phyloP scores from a whole-genome alignment of 768 basidiomycete genomes.

The Leccinum longicurvipes region DNA sequence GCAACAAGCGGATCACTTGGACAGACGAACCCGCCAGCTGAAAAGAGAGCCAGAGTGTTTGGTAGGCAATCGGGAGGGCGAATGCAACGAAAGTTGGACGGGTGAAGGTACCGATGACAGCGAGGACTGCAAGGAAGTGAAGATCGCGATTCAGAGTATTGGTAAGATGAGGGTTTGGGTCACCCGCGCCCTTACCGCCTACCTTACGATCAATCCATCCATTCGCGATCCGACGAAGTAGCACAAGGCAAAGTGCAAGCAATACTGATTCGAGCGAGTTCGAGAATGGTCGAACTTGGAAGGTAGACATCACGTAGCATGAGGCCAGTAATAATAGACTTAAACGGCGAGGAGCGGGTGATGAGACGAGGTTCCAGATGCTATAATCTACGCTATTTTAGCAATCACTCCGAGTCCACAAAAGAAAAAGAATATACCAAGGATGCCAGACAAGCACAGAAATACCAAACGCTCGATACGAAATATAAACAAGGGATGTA shows the following conservation, averaged over 20 bases:
- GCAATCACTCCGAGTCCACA: background rate
- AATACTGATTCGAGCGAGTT: conserved; percentile 36
- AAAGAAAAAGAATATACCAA: conserved; percentile 26
- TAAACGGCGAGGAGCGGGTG: conserved; percentile 16
- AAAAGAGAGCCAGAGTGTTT: conserved; percentile 18
- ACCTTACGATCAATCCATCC: background rate
- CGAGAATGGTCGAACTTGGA: conserved; percentile 40
- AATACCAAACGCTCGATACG: conserved; percentile 29
- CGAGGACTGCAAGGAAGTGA: conserved; percentile 25
- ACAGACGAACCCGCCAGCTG: conserved; percentile 9
- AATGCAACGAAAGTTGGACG: conserved; percentile 37
- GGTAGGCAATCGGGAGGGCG: conserved; percentile 29
- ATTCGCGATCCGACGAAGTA: conserved; percentile 19
- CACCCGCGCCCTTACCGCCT: background rate
- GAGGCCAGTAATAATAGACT: conserved; percentile 32
- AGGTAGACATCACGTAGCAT: conserved; percentile 36
- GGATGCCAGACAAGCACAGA: conserved; percentile 29
- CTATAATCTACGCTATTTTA: conserved; percentile 24
- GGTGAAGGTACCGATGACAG: conserved; percentile 32
- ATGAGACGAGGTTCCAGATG: conserved; percentile 18
- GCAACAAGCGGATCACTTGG: conserved; percentile 6
- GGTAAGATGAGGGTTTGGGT: background rate
- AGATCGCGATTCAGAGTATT: conserved; percentile 14
- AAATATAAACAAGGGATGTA: conserved; percentile 25
- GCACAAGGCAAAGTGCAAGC: conserved; percentile 29